Conservation (phyloP, 2,329 filamentous ascomycete species). For the Diaporthe batatas region DNA sequence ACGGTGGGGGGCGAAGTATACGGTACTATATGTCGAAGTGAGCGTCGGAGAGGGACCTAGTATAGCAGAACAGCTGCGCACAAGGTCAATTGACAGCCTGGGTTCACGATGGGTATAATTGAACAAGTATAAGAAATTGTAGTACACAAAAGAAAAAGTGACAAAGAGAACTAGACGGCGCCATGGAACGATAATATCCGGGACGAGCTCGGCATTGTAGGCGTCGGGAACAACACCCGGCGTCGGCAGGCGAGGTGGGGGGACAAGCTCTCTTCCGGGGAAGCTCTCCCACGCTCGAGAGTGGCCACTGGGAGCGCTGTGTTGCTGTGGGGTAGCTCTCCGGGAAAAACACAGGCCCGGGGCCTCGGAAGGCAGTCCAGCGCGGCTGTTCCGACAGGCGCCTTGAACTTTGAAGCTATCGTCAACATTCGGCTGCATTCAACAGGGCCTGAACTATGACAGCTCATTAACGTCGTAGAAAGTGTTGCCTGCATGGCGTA, state of each 20-base stretch:
- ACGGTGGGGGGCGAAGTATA: neutral
- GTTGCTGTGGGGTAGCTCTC: neutral
- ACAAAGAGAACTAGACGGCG: neutral
- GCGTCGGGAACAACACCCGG: constrained; percentile 26
- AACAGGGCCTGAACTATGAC: neutral
- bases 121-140: neutral
- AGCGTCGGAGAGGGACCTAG: neutral
- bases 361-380: constrained; percentile 16
- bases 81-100: constrained; percentile 9
- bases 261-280: constrained; percentile 34
- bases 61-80: neutral
- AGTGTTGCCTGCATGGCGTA: too few relatives aligned
- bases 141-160: constrained; percentile 4
- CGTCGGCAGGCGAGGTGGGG: constrained; percentile 28
- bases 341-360: constrained; percentile 32
- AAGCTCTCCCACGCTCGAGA: constrained; percentile 2
- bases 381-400: constrained; percentile 8
- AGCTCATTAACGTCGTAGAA: too few relatives aligned
- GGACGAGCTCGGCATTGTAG: constrained; percentile 17
- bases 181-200: constrained; percentile 7
- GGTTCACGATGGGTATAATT: neutral
- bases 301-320: constrained; percentile 7
- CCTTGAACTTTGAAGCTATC: neutral
- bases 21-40: neutral
- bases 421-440: neutral